Conservation (phyloP, 106 monocot species). For the Xerophyta viscosa region DNA sequence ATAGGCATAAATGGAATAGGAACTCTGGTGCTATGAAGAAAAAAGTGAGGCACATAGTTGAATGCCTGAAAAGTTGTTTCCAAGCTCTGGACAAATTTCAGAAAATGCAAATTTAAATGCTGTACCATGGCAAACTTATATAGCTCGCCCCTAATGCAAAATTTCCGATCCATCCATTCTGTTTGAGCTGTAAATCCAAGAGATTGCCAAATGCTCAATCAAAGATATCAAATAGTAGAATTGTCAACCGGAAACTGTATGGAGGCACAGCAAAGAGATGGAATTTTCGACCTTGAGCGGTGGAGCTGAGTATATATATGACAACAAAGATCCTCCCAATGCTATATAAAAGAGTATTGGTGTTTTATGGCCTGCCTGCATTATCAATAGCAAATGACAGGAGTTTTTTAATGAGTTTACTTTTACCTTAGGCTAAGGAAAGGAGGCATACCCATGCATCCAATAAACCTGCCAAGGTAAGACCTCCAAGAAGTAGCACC, state of each 20-base stretch:
- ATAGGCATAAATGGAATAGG: no score
- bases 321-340: slow-evolving; percentile 84
- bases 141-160: slow-evolving; percentile 83
- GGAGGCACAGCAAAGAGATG: background rate
- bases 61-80: background rate
- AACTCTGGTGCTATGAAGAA: no score
- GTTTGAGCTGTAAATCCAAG: slow-evolving; percentile 83
- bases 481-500: slow-evolving; percentile 65
- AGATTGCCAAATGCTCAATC: no score
- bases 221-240: no score
- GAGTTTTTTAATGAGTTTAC: background rate
- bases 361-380: slow-evolving; percentile 73
- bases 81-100: background rate
- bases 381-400: slow-evolving; percentile 10
- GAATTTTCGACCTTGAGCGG: slow-evolving; percentile 72
- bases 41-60: no score
- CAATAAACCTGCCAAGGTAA: slow-evolving; percentile 63
- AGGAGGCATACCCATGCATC: slow-evolving; percentile 59
- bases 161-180: slow-evolving; percentile 95
- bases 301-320: slow-evolving; percentile 98
- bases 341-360: slow-evolving; percentile 90
- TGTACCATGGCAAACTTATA: slow-evolving; percentile 93
- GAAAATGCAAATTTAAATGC: background rate
- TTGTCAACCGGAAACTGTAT: no score
- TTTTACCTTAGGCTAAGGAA: background rate